Evolutionary conservation across 1,139 yeast genomes (phyloP).

Genomic region (Hanseniaspora gamundiae): DNA sequence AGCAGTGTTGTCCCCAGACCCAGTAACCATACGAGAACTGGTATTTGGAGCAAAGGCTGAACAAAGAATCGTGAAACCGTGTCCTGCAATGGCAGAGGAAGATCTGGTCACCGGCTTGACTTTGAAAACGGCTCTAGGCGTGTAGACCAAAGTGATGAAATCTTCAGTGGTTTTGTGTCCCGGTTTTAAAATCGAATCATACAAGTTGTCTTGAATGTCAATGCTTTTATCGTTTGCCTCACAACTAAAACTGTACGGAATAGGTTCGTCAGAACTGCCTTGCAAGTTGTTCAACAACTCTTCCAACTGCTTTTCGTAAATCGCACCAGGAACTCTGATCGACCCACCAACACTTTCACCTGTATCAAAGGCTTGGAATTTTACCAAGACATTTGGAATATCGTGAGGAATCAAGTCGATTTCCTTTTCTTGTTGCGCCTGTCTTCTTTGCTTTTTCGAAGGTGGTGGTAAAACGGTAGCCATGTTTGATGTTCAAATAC

Average conservation of each 20-base stretch:
- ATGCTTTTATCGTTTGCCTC: conserved; percentile 35
- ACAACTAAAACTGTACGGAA: conserved; percentile 79
- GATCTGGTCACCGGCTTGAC: conserved; percentile 88
- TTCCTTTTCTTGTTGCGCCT: conserved; percentile 71
- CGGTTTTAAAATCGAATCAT: conserved; percentile 71
- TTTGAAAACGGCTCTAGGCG: conserved; percentile 91
- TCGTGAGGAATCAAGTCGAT: conserved; percentile 65
- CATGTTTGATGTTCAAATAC: conserved; percentile 46
- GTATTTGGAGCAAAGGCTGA: conserved; percentile 91
- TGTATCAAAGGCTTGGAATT: conserved; percentile 90
- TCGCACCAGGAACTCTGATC: conserved; percentile 82
- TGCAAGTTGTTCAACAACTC: conserved; percentile 65
- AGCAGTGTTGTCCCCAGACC: conserved; percentile 97
- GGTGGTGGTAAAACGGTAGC: conserved; percentile 93
- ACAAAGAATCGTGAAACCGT: conserved; percentile 84
- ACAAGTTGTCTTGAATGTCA: conserved; percentile 69
- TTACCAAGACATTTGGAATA: conserved; percentile 76
- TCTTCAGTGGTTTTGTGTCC: conserved; percentile 88
- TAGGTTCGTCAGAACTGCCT: conserved; percentile 64
- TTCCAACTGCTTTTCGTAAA: conserved; percentile 78
- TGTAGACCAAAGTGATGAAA: conserved; percentile 75
- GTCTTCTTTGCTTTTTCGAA: conserved; percentile 75
- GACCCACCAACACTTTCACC: conserved; percentile 82
- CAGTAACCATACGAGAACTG: conserved; percentile 79
- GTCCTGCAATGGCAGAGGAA: conserved; percentile 89